Evolutionary conservation across 1,284 basidiomycete species (phyloP).

Genomic region (Heterobasidion parviporum): DNA sequence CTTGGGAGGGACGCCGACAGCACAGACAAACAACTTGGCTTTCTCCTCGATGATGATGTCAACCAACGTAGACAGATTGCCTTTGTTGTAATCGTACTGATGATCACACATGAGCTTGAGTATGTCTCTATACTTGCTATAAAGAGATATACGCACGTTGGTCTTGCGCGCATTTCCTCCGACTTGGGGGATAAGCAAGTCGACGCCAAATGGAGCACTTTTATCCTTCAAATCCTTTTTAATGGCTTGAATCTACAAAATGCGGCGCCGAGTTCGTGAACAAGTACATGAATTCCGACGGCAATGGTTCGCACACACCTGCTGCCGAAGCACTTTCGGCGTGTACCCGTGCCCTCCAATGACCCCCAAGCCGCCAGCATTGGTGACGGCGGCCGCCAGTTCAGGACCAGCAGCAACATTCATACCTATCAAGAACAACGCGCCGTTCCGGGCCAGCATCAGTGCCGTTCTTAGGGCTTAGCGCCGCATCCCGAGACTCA

Average conservation of each 20-base stretch:
- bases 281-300: background rate
- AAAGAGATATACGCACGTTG: constrained; percentile 43
- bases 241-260: constrained; percentile 55
- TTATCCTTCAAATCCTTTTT: constrained; percentile 65
- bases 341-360: constrained; percentile 83
- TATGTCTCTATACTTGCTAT: background rate
- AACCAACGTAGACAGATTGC: constrained; percentile 71
- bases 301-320: constrained; percentile 32
- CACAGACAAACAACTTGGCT: constrained; percentile 77
- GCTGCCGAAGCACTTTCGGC: constrained; percentile 61
- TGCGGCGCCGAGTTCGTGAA: background rate
- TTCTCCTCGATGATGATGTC: constrained; percentile 86
- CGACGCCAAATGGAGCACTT: constrained; percentile 80
- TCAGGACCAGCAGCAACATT: constrained; percentile 85
- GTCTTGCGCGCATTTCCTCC: constrained; percentile 80
- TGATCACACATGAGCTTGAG: background rate
- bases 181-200: constrained; percentile 77
- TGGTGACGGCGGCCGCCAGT: constrained; percentile 81
- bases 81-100: constrained; percentile 76
- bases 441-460: background rate
- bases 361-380: constrained; percentile 82
- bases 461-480: background rate
- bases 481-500: constrained; percentile 10
- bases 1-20: constrained; percentile 77
- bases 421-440: constrained; percentile 44